Evolutionary conservation across 805 yeast species (phyloP), one percentile per base, ranked within the genome.

Genomic region (Suhomyces vadensis): DNA sequence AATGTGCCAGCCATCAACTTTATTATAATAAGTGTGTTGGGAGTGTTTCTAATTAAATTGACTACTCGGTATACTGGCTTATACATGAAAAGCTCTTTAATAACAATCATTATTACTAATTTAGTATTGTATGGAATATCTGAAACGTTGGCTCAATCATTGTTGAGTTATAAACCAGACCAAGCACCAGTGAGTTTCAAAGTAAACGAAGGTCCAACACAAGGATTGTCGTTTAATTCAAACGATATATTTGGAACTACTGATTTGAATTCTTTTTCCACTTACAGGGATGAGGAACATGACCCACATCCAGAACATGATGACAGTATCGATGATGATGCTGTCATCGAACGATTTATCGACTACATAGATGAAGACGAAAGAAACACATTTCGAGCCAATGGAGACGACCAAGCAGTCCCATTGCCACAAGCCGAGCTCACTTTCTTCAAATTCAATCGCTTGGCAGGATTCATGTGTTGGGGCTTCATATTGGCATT

Each of bases 401-500:
- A 19, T 29, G 25, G 13, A 6, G 47, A 44, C 13, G 43, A 43
- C 22, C 14, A 16, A 6, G 13, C 39, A 13, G 39, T n/a, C 13
- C 20, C 41, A 5, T 40, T 38, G 17, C 37, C 35, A 5, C 36
- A 44, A 45, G 48, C 54, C 26, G 56, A 61, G 47, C 57, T 73
- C 41, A 57, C 74, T 35, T 61, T 57, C 25, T 92, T 85, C 63
- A 78, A 79, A 45, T 85, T 85, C 56, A 72, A 77, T 42, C 75
- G 97, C 50, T 77, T 89, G 59, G 74, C 82, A 0, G 86, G 94
- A 6, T 91, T 90, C 58, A 81, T 87, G 71, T 65, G 78, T 35
- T 91, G 97, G 97, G 97, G 98, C 1, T 79, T 87, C 44, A 57
- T 84, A 6, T 78, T 89, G 68, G 85, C 97, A 0, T 85, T 87